Conservation (phyloP, 805 yeast genomes). For the Teunomyces stri region DNA sequence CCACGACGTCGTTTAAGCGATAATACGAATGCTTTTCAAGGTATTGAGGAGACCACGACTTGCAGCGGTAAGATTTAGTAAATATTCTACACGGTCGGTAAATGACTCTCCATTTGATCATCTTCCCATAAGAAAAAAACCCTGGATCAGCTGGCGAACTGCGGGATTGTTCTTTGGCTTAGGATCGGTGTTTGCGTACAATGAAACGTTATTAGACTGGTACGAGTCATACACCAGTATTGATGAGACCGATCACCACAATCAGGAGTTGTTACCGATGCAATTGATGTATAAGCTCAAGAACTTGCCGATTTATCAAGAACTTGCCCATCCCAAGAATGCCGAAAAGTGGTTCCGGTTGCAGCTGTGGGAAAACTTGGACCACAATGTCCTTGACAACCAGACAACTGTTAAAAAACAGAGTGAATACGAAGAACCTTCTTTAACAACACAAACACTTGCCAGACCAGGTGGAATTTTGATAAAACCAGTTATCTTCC, state of each 20-base stretch:
- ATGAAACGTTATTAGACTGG: constrained; percentile 30
- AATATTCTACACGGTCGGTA: constrained; percentile 19
- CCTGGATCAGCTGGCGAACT: constrained; percentile 31
- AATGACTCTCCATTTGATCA: constrained; percentile 33
- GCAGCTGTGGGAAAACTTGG: constrained; percentile 44
- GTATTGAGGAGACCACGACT: not conserved
- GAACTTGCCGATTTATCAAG: constrained; percentile 49
- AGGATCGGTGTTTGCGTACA: constrained; percentile 34
- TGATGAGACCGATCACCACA: constrained; percentile 18
- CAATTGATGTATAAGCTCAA: constrained; percentile 49
- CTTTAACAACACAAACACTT: constrained; percentile 45
- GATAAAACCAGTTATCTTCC: constrained; percentile 68
- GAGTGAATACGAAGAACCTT: constrained; percentile 15
- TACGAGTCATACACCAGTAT: constrained; percentile 24
- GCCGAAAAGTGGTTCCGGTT: constrained; percentile 46
- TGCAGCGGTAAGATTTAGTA: not conserved
- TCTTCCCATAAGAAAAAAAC: constrained; percentile 20
- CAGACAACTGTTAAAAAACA: constrained; percentile 11
- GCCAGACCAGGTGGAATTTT: constrained; percentile 77
- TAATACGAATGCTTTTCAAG: not conserved
- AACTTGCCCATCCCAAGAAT: constrained; percentile 43
- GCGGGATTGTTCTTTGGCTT: constrained; percentile 25
- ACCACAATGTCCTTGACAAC: constrained; percentile 34
- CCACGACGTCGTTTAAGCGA: too few species aligned
- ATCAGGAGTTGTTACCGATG: constrained; percentile 26